Base-by-base conservation (phyloP, 1,284 basidiomycete species). In the Rhodotorula sp. region DNA sequence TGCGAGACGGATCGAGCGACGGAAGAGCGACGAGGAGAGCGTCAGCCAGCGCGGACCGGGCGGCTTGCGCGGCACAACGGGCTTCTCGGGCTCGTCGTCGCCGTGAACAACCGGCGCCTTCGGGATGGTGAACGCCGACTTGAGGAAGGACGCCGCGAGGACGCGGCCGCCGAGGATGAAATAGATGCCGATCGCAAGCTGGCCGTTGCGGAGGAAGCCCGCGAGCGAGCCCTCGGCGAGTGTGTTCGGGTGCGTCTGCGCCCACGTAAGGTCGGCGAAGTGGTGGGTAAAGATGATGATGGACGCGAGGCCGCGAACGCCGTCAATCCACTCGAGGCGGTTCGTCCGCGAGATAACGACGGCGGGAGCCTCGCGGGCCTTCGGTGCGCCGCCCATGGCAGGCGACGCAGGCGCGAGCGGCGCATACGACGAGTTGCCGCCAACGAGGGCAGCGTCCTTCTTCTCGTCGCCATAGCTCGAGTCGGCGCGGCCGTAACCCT, bases 271-370 rank as follows among this genome's bases (percentile, higher is more conserved):
- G 73, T 82, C 81, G 66, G 80, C 77, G 66, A 81, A 83, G 74
- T 82, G 81, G 65, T 82, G 81, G 65, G 81, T 81, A 75, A 81
- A 81, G 72, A 82, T 82, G 76, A 83, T 74, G 66, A 83, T 70
- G 58, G 80, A 81, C 44, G 82, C 81, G 60, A 82, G 73, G 56
- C 82, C 82, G 60, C 82, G 80, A 9, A 83, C 76, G 64, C 82
- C 82, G 61, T 83, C 82, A 61, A 82, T 81, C 78, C 82, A 83
- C 69, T 80, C 81, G 69, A 82, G 78, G 61, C 80, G 79, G 72
- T 80, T 81, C 55, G 76, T 76, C 34, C 80, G 74, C 46, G 71
- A 75, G 63, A 80, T 73, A 53, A 80, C 75, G 64, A 80, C 79
- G 7, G 78, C 75, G 27, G 80, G 78, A 6, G 78, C 65, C 17